A percentile compares a stretch with the other conserved stretches of the same genome.
Evolutionary conservation across 2,329 filamentous ascomycete genomes (phyloP).

Genomic region (Pochonia chlamydosporia): DNA sequence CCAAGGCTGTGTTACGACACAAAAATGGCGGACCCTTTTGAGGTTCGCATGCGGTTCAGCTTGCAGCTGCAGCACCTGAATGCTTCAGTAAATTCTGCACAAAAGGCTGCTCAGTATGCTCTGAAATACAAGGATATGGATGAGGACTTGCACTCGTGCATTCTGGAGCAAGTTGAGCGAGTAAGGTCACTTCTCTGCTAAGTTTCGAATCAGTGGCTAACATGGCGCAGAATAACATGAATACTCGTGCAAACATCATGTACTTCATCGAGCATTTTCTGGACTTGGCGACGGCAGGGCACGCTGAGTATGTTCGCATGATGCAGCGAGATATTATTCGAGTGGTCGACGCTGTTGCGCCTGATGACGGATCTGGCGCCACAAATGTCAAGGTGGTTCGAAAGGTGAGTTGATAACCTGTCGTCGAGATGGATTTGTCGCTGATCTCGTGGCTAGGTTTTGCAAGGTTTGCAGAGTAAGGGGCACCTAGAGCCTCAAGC

Average conservation of each 20-base stretch:
- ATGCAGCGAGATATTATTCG: constrained; percentile 88
- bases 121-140: constrained; percentile 91
- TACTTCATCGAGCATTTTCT: constrained; percentile 97
- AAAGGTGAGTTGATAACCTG: constrained; percentile 48
- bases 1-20: not conserved
- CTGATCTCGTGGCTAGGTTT: constrained; percentile 40
- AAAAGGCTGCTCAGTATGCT: constrained; percentile 92
- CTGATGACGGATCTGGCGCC: constrained; percentile 77
- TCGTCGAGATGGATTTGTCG: too few relatives aligned
- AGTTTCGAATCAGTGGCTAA: not conserved
- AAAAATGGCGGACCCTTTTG: constrained; percentile 78
- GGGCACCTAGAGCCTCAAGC: constrained; percentile 68
- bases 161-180: constrained; percentile 87
- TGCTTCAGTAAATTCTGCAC: constrained; percentile 79
- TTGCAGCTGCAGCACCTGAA: constrained; percentile 84
- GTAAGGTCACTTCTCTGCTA: constrained; percentile 31
- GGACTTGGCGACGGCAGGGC: constrained; percentile 72
- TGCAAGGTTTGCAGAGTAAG: constrained; percentile 65
- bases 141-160: constrained; percentile 95
- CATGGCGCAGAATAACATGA: constrained; percentile 73
- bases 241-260: constrained; percentile 96
- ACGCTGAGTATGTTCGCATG: constrained; percentile 83
- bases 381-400: constrained; percentile 92
- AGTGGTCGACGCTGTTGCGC: constrained; percentile 88
- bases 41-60: constrained; percentile 97